phyloP scores from a whole-genome alignment of 1,284 basidiomycete genomes.

The Malassezia furfur region DNA sequence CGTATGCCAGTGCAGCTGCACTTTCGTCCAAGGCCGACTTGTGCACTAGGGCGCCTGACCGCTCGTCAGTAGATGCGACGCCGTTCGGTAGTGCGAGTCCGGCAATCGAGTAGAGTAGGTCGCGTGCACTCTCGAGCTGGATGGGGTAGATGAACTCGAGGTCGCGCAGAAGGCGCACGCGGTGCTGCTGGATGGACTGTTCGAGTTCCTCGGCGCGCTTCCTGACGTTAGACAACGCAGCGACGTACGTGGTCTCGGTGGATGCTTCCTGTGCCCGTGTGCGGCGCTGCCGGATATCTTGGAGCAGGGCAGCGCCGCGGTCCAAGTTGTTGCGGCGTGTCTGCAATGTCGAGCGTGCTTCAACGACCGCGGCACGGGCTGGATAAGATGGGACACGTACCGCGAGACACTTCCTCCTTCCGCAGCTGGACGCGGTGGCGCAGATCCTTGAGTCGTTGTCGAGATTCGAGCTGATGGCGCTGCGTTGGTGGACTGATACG shows the following conservation, averaged over 20 bases:
- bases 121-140: constrained; percentile 34
- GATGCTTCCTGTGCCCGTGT: background rate
- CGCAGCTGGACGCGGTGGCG: background rate
- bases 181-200: background rate
- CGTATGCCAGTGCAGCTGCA: constrained; percentile 27
- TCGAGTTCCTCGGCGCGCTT: background rate
- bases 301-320: background rate
- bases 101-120: constrained; percentile 41
- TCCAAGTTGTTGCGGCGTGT: background rate
- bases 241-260: too few species aligned
- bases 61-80: constrained; percentile 9
- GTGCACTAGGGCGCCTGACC: background rate
- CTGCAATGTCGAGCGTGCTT: background rate
- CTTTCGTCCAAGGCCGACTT: constrained; percentile 4
- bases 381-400: background rate
- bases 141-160: constrained; percentile 44
- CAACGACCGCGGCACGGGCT: background rate
- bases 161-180: constrained; percentile 27
- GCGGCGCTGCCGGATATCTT: background rate
- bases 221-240: background rate
- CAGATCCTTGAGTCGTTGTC: constrained; percentile 5
- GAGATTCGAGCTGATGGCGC: constrained; percentile 4
- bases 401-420: background rate
- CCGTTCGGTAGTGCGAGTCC: constrained; percentile 37
- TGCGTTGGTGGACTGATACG: background rate